phyloP scores from a whole-genome alignment of 176 grass and related monocot genomes.

The Tuctoria greenei region DNA sequence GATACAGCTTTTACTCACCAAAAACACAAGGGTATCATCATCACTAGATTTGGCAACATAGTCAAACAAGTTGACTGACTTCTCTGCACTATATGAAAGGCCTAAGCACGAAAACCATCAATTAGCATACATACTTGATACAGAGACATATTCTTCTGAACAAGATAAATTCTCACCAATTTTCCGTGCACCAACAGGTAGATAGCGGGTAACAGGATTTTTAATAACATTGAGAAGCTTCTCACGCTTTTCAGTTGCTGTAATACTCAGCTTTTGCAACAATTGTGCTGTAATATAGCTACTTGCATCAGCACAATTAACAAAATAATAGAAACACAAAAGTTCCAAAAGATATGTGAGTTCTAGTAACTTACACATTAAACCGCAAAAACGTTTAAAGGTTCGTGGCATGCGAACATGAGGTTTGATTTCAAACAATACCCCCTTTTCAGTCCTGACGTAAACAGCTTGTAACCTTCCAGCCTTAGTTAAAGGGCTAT shows the following conservation, averaged over 20 bases:
- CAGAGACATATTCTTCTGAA: conserved; percentile 6
- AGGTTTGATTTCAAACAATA: conserved; percentile 96
- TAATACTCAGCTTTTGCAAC: conserved; percentile 95
- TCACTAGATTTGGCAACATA: conserved; percentile 79
- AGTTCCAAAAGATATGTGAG: background rate
- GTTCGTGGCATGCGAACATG: conserved; percentile 82
- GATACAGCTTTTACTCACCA: conserved; percentile 59
- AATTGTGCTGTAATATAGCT: conserved; percentile 64
- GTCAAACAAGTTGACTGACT: conserved; percentile 80
- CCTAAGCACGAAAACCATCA: conserved; percentile 45
- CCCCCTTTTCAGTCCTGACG: conserved; percentile 90
- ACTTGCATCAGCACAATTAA: conserved; percentile 16
- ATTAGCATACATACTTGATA: conserved; percentile 25
- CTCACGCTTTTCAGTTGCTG: conserved; percentile 82
- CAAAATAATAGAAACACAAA: background rate
- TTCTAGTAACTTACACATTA: conserved; percentile 75
- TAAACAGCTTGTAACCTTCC: conserved; percentile 92
- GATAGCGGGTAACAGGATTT: conserved; percentile 83
- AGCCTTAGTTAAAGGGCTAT: conserved; percentile 93
- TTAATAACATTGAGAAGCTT: conserved; percentile 97
- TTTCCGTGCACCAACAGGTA: conserved; percentile 74
- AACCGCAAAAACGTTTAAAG: conserved; percentile 89
- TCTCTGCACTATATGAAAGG: conserved; percentile 87
- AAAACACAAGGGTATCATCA: conserved; percentile 69
- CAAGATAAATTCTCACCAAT: conserved; percentile 56